Evolutionary conservation across 2,329 filamentous ascomycete species (phyloP), one percentile per base, ranked within the genome.

Genomic region (Fusarium lateritium): DNA sequence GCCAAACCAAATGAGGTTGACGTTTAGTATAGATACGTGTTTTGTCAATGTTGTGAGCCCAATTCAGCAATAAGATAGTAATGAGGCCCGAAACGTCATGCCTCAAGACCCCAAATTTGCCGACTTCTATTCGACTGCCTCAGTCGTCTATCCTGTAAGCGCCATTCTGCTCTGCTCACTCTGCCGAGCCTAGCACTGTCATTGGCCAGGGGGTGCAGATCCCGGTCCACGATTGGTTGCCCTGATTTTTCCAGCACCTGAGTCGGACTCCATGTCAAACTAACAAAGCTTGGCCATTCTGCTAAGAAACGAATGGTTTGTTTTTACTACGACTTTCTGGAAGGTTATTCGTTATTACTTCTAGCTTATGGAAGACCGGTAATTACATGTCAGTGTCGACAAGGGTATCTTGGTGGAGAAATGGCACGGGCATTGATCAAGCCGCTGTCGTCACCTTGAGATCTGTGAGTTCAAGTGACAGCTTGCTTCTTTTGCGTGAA

Each of bases 161-260:
- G 56, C 40, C 38, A 49, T 22, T 38, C 38, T 54, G 22, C 24
- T 44, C 51, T 54, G 22, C 42, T 44, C 51, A 39, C 7, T 65
- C 22, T 51, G 36, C 39, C 60, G 38, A 40, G 45, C 28, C 28
- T 31, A 31, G 28, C 28, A 39, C 40, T 46, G 13, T 61, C 51
- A 75, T 75, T 75, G 73, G 73, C 44, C 59, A 49, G 56, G 49
- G 62, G 49, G 17, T 38, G 24, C 47, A 62, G 42, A 52, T 44
- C 36, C 33, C 6, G 26, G 22, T 21, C 17, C 5, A 19, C 57
- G 58, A 75, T 75, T 75, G 71, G 73, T 57, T 65, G 73, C 73
- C 73, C 73, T 75, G 65, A 7, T 36, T 73, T 61, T 43, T 33
- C 15, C 46, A 52, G 38, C 58, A 65, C 34, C 47, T 52, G 43